Percentiles rank a stretch among this genome's conserved stretches.
Evolutionary conservation across 768 basidiomycete species (phyloP).

Genomic region (Russula ochroleuca): DNA sequence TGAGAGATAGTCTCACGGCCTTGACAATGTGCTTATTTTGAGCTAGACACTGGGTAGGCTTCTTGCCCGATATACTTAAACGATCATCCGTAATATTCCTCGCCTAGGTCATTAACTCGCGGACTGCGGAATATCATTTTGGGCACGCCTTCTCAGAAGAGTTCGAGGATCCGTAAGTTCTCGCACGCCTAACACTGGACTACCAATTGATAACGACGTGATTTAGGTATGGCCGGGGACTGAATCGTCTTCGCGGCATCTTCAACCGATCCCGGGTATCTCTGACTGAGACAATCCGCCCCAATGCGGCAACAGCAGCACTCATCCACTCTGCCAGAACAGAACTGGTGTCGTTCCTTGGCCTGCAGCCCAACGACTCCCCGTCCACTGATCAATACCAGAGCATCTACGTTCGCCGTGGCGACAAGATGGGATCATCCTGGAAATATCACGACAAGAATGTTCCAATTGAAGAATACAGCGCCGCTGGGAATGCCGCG

Average conservation of each 20-base stretch:
- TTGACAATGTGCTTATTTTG: slow-evolving; percentile 22
- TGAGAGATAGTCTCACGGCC: slow-evolving; percentile 33
- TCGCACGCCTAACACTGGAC: slow-evolving; percentile 1
- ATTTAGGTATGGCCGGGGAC: slow-evolving; percentile 47
- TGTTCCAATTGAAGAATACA: slow-evolving; percentile 50
- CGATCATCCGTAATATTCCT: not conserved
- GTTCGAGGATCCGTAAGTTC: slow-evolving; percentile 60
- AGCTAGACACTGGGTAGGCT: slow-evolving; percentile 58
- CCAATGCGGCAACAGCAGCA: slow-evolving; percentile 42
- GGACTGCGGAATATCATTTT: slow-evolving; percentile 63
- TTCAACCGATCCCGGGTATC: slow-evolving; percentile 47
- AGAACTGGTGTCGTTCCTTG: slow-evolving; percentile 39
- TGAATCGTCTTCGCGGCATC: slow-evolving; percentile 55
- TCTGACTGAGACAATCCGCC: slow-evolving; percentile 49
- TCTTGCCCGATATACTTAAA: not conserved
- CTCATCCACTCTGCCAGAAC: slow-evolving; percentile 50
- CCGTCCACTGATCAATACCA: slow-evolving; percentile 39
- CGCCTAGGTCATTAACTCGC: slow-evolving; percentile 54
- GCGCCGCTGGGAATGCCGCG: slow-evolving; percentile 40
- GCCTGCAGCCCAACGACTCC: slow-evolving; percentile 20
- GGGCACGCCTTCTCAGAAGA: slow-evolving; percentile 50
- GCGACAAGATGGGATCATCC: slow-evolving; percentile 49
- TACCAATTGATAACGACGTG: not conserved
- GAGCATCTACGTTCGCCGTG: slow-evolving; percentile 59
- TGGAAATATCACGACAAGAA: slow-evolving; percentile 42